Evolutionary conservation across 352 stramenopile genomes (phyloP).

Genomic region (Phytophthora litchii): DNA sequence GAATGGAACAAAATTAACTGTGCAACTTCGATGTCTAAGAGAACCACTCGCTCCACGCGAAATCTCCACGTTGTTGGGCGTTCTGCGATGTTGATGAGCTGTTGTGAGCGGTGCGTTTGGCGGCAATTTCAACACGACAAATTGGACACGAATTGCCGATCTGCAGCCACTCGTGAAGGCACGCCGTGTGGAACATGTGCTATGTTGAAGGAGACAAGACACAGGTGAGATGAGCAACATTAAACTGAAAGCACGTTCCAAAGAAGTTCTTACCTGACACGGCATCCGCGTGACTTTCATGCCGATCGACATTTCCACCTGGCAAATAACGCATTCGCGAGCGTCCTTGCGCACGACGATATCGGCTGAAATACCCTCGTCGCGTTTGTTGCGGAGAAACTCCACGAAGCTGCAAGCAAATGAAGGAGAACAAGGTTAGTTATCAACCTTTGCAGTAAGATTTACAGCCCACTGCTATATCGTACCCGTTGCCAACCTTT

Average conservation of each 20-base stretch:
- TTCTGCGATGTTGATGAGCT: constrained; percentile 34
- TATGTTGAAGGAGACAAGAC: constrained; percentile 23
- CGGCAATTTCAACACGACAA: constrained; percentile 73
- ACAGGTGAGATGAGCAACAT: neutral
- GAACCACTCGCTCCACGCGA: constrained; percentile 83
- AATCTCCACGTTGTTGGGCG: constrained; percentile 56
- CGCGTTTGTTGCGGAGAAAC: constrained; percentile 46
- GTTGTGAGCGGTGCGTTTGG: constrained; percentile 47
- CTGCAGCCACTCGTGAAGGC: constrained; percentile 80
- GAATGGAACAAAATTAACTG: too few relatives aligned
- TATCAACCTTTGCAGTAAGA: constrained; percentile 4
- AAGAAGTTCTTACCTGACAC: constrained; percentile 49
- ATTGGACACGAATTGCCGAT: constrained; percentile 87
- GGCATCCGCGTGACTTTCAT: constrained; percentile 74
- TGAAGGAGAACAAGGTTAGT: neutral
- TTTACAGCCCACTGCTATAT: neutral
- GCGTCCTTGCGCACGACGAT: constrained; percentile 71
- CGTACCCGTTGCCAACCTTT: constrained; percentile 69
- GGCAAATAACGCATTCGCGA: constrained; percentile 83
- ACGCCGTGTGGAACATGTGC: constrained; percentile 86
- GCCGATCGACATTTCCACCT: constrained; percentile 77
- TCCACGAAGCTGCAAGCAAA: constrained; percentile 52
- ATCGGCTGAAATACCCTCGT: constrained; percentile 36
- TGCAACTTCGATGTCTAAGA: constrained; percentile 48
- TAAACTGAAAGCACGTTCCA: constrained; percentile 2